Conservation (phyloP, 805 yeast species). For the Kodamaea sagamina region DNA sequence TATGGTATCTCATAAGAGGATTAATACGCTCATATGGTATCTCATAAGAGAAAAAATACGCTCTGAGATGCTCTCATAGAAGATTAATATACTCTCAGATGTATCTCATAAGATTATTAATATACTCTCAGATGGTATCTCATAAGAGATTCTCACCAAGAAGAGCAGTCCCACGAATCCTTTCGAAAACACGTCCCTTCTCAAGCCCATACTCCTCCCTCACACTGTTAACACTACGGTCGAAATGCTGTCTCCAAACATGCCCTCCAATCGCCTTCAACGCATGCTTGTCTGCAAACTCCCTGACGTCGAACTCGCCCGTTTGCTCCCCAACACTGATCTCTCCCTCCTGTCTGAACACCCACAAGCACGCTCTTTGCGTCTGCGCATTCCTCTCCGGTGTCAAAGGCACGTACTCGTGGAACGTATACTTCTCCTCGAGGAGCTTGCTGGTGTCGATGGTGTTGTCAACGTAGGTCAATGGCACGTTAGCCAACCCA, state of each 20-base stretch:
- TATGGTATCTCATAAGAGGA: too few relatives aligned
- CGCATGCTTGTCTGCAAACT: slow-evolving; percentile 54
- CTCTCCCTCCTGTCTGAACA: slow-evolving; percentile 64
- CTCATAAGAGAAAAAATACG: too few relatives aligned
- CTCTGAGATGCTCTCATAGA: too few relatives aligned
- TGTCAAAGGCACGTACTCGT: slow-evolving; percentile 73
- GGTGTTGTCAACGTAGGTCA: slow-evolving; percentile 58
- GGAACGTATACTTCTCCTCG: slow-evolving; percentile 37
- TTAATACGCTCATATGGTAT: too few relatives aligned
- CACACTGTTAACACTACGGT: slow-evolving; percentile 65
- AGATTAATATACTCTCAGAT: too few relatives aligned
- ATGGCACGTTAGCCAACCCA: slow-evolving; percentile 69
- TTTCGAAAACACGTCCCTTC: slow-evolving; percentile 72
- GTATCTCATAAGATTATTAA: too few relatives aligned
- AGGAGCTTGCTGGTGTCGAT: slow-evolving; percentile 46
- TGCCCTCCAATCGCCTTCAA: slow-evolving; percentile 89
- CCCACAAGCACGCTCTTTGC: slow-evolving; percentile 89
- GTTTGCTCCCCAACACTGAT: slow-evolving; percentile 27
- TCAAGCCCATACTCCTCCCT: slow-evolving; percentile 75
- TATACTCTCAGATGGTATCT: too few relatives aligned
- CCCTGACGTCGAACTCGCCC: slow-evolving; percentile 69
- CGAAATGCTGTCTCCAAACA: slow-evolving; percentile 85
- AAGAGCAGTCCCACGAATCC: slow-evolving; percentile 47
- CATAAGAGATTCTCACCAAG: neutral
- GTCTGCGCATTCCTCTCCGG: slow-evolving; percentile 86